A percentile compares a stretch with the other conserved stretches of the same genome.
Evolutionary conservation across 2,329 filamentous ascomycete species (phyloP).

Genomic region (Chalaropsis thielavioides): DNA sequence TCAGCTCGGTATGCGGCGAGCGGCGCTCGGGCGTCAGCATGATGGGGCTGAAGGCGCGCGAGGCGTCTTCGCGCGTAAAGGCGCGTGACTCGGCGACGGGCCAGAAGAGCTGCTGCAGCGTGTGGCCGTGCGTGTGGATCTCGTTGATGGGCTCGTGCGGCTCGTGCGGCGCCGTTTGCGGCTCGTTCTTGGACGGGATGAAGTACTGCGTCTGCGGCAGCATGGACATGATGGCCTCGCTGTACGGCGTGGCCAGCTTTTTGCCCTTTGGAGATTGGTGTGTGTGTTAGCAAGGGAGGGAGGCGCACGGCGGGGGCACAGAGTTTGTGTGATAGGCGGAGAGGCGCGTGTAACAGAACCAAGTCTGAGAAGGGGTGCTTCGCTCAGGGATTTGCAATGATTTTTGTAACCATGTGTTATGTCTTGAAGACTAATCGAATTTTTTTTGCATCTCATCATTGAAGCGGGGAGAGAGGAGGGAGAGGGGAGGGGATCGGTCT

Average conservation of each 20-base stretch:
- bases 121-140: conserved; percentile 45
- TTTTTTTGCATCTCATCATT: conserved; percentile 50
- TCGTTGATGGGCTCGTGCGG: conserved; percentile 50
- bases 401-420: conserved; percentile 70
- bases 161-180: conserved; percentile 5
- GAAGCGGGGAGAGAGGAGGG: conserved; percentile 16
- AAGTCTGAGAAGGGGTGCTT: conserved; percentile 8
- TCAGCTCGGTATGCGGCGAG: conserved; percentile 48
- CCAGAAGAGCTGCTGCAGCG: conserved; percentile 50
- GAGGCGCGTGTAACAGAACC: too few relatives aligned
- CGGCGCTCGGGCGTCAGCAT: conserved; percentile 47
- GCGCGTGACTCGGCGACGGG: conserved; percentile 48
- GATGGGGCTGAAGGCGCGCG: conserved; percentile 45
- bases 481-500: neutral
- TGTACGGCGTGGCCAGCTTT: conserved; percentile 60
- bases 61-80: conserved; percentile 51
- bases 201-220: conserved; percentile 51
- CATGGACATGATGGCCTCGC: conserved; percentile 63
- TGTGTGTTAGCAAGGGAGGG: conserved; percentile 20
- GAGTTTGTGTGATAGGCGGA: conserved; percentile 15
- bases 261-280: conserved; percentile 47
- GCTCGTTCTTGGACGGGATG: neutral
- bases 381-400: conserved; percentile 61
- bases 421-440: conserved; percentile 99
- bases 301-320: conserved; percentile 9